phyloP scores from a whole-genome alignment of 192 early-diverging fungal genomes.

The Martensiomyces pterosporus region DNA sequence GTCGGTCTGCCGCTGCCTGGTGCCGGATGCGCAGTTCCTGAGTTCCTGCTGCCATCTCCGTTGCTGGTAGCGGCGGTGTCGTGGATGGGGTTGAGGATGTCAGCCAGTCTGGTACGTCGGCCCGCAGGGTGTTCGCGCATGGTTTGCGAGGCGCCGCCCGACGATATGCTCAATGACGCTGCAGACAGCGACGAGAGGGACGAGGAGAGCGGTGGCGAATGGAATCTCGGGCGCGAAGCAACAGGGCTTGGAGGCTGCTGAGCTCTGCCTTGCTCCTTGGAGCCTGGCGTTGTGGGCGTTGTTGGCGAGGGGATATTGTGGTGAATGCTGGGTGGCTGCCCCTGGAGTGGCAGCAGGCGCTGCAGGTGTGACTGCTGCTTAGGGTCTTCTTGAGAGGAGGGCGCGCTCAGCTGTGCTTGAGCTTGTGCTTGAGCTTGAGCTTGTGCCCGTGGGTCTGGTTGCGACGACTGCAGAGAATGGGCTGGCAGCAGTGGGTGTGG shows the following conservation, averaged over 20 bases:
- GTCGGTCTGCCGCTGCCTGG: background rate
- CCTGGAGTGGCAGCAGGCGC: constrained; percentile 3
- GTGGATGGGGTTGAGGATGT: constrained; percentile 39
- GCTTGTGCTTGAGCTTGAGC: too few relatives aligned
- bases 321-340: constrained; percentile 6
- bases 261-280: constrained; percentile 9
- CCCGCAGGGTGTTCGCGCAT: constrained; percentile 10
- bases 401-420: too few relatives aligned
- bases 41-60: background rate
- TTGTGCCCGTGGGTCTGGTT: too few relatives aligned
- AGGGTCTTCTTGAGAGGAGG: background rate
- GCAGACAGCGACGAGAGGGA: constrained; percentile 34
- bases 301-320: constrained; percentile 22
- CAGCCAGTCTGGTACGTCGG: constrained; percentile 23
- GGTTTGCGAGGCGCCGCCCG: background rate
- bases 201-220: constrained; percentile 25
- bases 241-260: constrained; percentile 33
- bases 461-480: background rate
- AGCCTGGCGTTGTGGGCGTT: constrained; percentile 19
- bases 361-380: background rate
- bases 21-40: too few relatives aligned
- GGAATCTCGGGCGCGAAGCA: constrained; percentile 6
- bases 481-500: background rate
- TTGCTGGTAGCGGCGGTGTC: background rate
- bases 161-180: constrained; percentile 5